Percentiles rank a stretch among this genome's conserved stretches.
phyloP scores from a whole-genome alignment of 805 yeast species.

The Lachancea dasiensis region DNA sequence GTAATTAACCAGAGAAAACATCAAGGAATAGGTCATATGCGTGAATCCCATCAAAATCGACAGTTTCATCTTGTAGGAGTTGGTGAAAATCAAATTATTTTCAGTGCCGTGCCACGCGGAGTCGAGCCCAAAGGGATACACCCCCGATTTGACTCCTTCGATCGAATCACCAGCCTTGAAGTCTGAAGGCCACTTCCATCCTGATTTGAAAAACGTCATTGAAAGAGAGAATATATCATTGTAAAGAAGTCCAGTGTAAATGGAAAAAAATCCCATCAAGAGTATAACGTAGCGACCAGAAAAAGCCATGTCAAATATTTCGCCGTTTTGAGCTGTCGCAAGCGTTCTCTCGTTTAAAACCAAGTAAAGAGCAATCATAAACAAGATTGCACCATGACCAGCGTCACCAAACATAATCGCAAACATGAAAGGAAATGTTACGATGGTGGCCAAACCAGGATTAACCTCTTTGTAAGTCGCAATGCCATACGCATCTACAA shows the following conservation, averaged over 20 bases:
- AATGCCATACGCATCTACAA: slow-evolving; percentile 93
- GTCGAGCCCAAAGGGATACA: slow-evolving; percentile 83
- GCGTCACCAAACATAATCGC: slow-evolving; percentile 99
- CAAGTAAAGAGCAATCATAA: slow-evolving; percentile 62
- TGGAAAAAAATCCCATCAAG: slow-evolving; percentile 90
- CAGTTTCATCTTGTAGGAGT: slow-evolving; percentile 95
- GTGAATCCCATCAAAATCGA: slow-evolving; percentile 90
- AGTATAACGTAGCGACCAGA: slow-evolving; percentile 86
- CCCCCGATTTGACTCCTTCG: slow-evolving; percentile 58
- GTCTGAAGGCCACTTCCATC: slow-evolving; percentile 88
- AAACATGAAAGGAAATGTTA: slow-evolving; percentile 97
- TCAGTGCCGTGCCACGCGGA: slow-evolving; percentile 98
- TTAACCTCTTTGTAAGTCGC: slow-evolving; percentile 92
- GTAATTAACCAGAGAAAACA: slow-evolving; percentile 80
- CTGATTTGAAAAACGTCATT: slow-evolving; percentile 79
- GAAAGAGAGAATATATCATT: slow-evolving; percentile 91
- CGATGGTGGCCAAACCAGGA: slow-evolving; percentile 90
- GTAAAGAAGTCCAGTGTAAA: slow-evolving; percentile 91
- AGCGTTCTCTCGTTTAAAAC: slow-evolving; percentile 71
- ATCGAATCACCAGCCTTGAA: slow-evolving; percentile 67
- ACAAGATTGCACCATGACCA: slow-evolving; percentile 88
- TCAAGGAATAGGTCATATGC: slow-evolving; percentile 88
- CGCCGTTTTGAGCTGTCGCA: slow-evolving; percentile 70
- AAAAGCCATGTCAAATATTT: slow-evolving; percentile 94
- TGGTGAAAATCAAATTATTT: slow-evolving; percentile 80